Percentiles rank a stretch among this genome's conserved stretches.
phyloP scores from a whole-genome alignment of 495 filamentous ascomycete species.

The Talaromyces trachyspermus region DNA sequence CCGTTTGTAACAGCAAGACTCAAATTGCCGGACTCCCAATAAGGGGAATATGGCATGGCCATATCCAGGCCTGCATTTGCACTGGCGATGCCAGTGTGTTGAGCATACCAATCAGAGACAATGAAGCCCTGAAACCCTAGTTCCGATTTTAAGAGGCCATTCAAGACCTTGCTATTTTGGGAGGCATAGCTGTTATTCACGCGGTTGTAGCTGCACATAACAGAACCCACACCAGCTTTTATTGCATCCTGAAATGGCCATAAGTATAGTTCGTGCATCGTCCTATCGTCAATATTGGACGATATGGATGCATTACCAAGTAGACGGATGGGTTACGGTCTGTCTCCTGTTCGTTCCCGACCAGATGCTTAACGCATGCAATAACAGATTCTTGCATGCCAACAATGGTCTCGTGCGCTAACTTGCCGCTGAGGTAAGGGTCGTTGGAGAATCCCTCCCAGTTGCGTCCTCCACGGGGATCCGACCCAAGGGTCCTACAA shows the following conservation, averaged over 20 bases:
- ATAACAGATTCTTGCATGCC: slow-evolving; percentile 44
- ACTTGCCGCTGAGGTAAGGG: slow-evolving; percentile 66
- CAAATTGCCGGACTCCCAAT: slow-evolving; percentile 55
- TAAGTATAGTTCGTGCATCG: slow-evolving; percentile 65
- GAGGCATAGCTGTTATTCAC: slow-evolving; percentile 59
- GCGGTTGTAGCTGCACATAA: slow-evolving; percentile 60
- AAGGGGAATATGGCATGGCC: slow-evolving; percentile 51
- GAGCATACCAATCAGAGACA: slow-evolving; percentile 52
- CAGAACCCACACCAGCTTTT: slow-evolving; percentile 38
- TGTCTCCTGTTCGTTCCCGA: slow-evolving; percentile 56
- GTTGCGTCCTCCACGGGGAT: slow-evolving; percentile 62
- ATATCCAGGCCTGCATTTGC: slow-evolving; percentile 57
- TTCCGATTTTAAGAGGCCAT: slow-evolving; percentile 55
- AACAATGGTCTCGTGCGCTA: slow-evolving; percentile 54
- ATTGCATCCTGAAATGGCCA: slow-evolving; percentile 55
- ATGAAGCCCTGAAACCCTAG: slow-evolving; percentile 50
- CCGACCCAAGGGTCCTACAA: slow-evolving; percentile 59
- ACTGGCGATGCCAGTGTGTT: slow-evolving; percentile 51
- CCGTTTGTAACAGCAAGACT: slow-evolving; percentile 79
- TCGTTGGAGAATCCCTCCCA: slow-evolving; percentile 64
- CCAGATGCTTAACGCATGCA: slow-evolving; percentile 45
- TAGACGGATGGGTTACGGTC: slow-evolving; percentile 38
- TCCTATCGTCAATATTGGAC: slow-evolving; percentile 60
- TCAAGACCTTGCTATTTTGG: slow-evolving; percentile 54
- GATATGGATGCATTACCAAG: slow-evolving; percentile 39